phyloP scores from a whole-genome alignment of 2,329 filamentous ascomycete genomes.

The Paramyrothecium sp. region DNA sequence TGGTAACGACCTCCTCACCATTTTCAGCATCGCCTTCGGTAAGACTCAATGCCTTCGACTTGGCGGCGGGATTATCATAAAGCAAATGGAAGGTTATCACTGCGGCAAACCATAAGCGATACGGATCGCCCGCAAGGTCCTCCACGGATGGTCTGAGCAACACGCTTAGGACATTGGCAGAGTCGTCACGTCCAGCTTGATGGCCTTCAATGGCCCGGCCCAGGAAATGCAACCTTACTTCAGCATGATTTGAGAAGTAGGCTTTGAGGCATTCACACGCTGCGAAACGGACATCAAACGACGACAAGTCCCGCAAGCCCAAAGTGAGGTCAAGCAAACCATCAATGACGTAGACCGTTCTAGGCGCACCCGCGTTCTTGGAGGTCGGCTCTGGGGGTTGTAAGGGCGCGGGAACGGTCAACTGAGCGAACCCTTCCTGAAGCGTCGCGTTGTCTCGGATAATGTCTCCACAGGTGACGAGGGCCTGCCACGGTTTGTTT shows the following conservation, averaged over 20 bases:
- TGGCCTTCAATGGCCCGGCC: constrained; percentile 87
- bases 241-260: constrained; percentile 80
- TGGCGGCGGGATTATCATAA: constrained; percentile 76
- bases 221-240: constrained; percentile 83
- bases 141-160: constrained; percentile 67
- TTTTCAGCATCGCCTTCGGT: constrained; percentile 85
- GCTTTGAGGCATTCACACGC: constrained; percentile 90
- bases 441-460: constrained; percentile 77
- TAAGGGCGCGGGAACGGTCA: constrained; percentile 69
- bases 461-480: constrained; percentile 82
- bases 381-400: constrained; percentile 31
- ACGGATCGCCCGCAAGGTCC: constrained; percentile 71
- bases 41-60: constrained; percentile 75
- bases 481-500: constrained; percentile 51
- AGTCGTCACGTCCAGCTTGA: constrained; percentile 71
- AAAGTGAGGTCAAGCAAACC: constrained; percentile 83
- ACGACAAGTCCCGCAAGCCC: constrained; percentile 60
- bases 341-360: constrained; percentile 86
- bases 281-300: constrained; percentile 79
- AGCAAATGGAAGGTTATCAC: constrained; percentile 84
- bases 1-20: constrained; percentile 93
- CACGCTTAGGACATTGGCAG: constrained; percentile 84
- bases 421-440: constrained; percentile 86
- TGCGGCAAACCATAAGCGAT: constrained; percentile 86
- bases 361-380: constrained; percentile 48